These are phyloP conservation scores for Chaetothyriales sp. DNA, from an alignment of 2,329 filamentous ascomycete species.

Conservation along the genomic window DNA sequence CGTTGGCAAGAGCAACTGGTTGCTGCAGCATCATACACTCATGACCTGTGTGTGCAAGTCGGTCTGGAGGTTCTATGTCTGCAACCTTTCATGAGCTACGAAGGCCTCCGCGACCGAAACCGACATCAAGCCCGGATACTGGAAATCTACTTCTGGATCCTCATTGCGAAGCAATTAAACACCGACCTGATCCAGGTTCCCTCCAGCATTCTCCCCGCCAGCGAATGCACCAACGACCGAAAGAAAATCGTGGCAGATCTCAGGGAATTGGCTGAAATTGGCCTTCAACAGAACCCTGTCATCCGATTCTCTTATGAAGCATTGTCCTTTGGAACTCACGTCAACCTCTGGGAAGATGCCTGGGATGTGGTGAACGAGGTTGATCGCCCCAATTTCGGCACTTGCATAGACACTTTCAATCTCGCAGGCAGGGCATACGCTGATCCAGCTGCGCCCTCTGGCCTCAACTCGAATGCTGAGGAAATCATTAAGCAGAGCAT, in stretches of 20 bases:
- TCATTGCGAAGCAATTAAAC: conserved; percentile 46
- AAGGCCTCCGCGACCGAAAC: conserved; percentile 52
- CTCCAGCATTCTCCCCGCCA: conserved; percentile 37
- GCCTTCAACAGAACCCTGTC: conserved; percentile 36
- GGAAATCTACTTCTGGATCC: conserved; percentile 57
- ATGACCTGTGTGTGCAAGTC: conserved; percentile 7
- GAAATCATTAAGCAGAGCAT: conserved; percentile 42
- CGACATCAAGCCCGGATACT: conserved; percentile 45
- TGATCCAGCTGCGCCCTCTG: conserved; percentile 45
- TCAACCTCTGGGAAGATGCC: conserved; percentile 57
- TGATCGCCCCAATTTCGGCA: conserved; percentile 56
- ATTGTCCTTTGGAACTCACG: conserved; percentile 56
- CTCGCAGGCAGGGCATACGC: conserved; percentile 59
- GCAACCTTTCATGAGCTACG: conserved; percentile 60
- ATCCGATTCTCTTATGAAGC: conserved; percentile 63
- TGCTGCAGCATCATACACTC: conserved; percentile 11
- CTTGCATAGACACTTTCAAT: conserved; percentile 69
- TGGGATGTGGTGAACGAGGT: conserved; percentile 57
- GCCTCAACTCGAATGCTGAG: conserved; percentile 43
- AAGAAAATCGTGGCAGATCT: conserved; percentile 25
- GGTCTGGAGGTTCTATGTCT: conserved; percentile 14
- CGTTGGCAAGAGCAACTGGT: conserved; percentile 9
- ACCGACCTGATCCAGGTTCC: conserved; percentile 66
- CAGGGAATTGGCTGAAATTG: conserved; percentile 42
- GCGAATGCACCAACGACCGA: conserved; percentile 35